A percentile compares a stretch with the other conserved stretches of the same genome.
Conservation (phyloP, 208 protist species). For the Acanthamoeba rhysodes region DNA sequence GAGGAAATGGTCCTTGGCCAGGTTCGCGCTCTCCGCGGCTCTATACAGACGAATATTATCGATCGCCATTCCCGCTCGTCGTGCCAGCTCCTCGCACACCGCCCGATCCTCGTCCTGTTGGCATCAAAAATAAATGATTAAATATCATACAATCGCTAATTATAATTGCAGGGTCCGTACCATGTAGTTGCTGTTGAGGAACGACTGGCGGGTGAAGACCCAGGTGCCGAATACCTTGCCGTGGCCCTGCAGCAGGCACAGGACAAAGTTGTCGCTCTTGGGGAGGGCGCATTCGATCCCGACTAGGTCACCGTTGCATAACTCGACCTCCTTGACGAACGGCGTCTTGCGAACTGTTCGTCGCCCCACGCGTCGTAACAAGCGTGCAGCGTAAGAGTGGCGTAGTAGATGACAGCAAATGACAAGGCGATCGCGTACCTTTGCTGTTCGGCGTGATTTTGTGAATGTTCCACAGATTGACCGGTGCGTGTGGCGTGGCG, state of each 20-base stretch:
- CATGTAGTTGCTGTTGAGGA: neutral
- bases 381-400: too few relatives aligned
- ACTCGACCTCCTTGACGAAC: neutral
- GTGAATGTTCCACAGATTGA: neutral
- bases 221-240: conserved; percentile 1
- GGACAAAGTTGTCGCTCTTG: neutral
- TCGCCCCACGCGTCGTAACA: too few relatives aligned
- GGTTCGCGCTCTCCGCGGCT: neutral
- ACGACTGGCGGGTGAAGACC: neutral
- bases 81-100: neutral
- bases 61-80: neutral
- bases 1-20: conserved; percentile 40
- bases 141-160: too few relatives aligned
- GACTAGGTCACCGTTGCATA: neutral
- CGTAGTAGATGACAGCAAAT: too few relatives aligned
- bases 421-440: neutral
- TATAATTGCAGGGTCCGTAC: neutral
- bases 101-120: neutral
- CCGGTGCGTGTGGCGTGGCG: neutral
- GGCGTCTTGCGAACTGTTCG: too few relatives aligned
- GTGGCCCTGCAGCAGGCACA: neutral
- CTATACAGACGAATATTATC: neutral
- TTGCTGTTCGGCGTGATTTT: too few relatives aligned
- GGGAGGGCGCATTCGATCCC: neutral
- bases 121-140: too few relatives aligned